Base-by-base conservation (phyloP, 2,329 filamentous ascomycete species). In the Blastomyces silverae region DNA sequence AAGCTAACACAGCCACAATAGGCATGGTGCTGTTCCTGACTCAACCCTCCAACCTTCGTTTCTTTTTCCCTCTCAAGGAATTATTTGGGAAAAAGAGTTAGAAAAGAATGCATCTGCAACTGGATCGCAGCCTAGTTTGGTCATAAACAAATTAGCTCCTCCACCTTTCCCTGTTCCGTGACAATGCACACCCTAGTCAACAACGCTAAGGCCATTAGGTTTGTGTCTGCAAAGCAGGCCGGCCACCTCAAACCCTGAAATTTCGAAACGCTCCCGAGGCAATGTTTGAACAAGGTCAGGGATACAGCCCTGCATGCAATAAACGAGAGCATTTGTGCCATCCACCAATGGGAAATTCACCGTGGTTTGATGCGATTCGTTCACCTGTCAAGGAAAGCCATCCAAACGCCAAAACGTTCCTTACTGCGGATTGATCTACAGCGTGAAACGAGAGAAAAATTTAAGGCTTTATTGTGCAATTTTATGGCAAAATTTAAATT, bases 381-480 rank as follows among this genome's bases (percentile, higher is more conserved):
- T 52, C 22, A n/a, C 13, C 28, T n/a, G 8, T 8, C 28, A 13
- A 56, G 25, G 53, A 3, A 20, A 34, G 13, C 6, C 28, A n/a
- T 8, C 20, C 20, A 44, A 59, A 44, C 8, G 15, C 6, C 17
- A 3, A 46, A 59, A 60, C 15, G 11, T 20, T 17, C 13, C 37
- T 46, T 60, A 22, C 57, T 60, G 13, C 37, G 37, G 37, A 44
- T 25, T 46, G 39, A 60, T 46, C 57, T 44, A 60, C 57, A 60
- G 31, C 37, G 2, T 60, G 57, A 60, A 60, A 60, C 57, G 2
- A 31, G 42, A 46, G 57, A 60, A 60, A 60, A n/a, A 8, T n/a
- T 52, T 8, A 25, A 46, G 15, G 56, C 11, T 1, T 42, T 17
- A 13, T 57, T n/a, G 11, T 22, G 55, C 55, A 13, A 3, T 28